Conservation (phyloP, 495 filamentous ascomycete genomes). For the Corynascus novoguineensis region DNA sequence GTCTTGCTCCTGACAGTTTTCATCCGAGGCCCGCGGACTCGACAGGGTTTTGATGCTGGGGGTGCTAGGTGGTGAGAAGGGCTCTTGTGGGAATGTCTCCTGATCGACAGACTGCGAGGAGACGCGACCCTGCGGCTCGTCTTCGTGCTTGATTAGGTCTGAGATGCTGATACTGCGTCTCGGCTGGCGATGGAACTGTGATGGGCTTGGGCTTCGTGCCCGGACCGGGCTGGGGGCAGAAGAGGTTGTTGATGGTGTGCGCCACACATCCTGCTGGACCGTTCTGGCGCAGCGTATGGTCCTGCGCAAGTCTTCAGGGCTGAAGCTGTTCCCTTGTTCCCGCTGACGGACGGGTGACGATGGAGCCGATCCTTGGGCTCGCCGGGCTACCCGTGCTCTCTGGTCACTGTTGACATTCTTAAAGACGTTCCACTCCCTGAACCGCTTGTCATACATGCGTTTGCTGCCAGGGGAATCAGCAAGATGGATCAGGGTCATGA, state of each 20-base stretch:
- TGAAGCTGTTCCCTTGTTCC: slow-evolving; percentile 17
- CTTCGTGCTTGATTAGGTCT: slow-evolving; percentile 21
- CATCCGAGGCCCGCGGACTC: slow-evolving; percentile 15
- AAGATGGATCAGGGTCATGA: slow-evolving; percentile 25
- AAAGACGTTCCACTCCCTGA: slow-evolving; percentile 34
- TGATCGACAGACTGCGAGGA: slow-evolving; percentile 8
- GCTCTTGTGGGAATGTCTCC: background rate
- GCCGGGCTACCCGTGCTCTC: slow-evolving; percentile 15
- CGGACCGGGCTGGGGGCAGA: background rate
- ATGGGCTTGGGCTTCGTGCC: background rate
- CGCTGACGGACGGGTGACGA: slow-evolving; percentile 8
- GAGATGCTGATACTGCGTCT: slow-evolving; percentile 24
- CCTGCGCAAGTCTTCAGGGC: slow-evolving; percentile 21
- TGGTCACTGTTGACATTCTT: slow-evolving; percentile 33
- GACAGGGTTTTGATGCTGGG: slow-evolving; percentile 17
- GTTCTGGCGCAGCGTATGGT: slow-evolving; percentile 22
- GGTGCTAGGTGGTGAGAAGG: slow-evolving; percentile 15
- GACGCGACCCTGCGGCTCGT: background rate
- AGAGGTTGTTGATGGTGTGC: background rate
- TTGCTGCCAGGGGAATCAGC: slow-evolving; percentile 29
- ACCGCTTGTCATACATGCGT: slow-evolving; percentile 35
- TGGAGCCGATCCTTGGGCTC: background rate
- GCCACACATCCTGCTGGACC: slow-evolving; percentile 18
- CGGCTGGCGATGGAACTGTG: background rate
- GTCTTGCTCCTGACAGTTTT: background rate